Percentiles rank a stretch among this genome's conserved stretches.
Evolutionary conservation across 768 basidiomycete species (phyloP).

Genomic region (Mycena alexandri): DNA sequence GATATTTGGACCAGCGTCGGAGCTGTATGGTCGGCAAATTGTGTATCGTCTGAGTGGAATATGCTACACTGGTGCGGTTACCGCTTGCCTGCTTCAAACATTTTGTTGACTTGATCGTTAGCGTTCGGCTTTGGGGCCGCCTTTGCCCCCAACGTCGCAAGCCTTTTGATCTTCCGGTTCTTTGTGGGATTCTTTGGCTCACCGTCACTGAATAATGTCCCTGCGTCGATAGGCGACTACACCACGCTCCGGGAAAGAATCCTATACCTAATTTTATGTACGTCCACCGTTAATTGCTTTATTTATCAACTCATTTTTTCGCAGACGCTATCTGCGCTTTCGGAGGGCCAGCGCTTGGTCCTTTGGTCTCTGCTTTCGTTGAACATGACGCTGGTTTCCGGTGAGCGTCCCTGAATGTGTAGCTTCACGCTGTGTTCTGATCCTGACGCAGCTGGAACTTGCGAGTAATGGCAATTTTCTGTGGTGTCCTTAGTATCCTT

Average conservation of each 20-base stretch:
- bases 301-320: neutral
- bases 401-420: neutral
- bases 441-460: slow-evolving; percentile 30
- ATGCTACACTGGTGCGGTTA: slow-evolving; percentile 27
- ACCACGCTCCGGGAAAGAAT: slow-evolving; percentile 9
- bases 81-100: neutral
- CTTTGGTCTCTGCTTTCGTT: slow-evolving; percentile 31
- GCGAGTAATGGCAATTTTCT: slow-evolving; percentile 35
- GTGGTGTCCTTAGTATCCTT: slow-evolving; percentile 21
- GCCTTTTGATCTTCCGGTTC: slow-evolving; percentile 34
- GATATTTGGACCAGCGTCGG: slow-evolving; percentile 41
- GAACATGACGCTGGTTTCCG: slow-evolving; percentile 28
- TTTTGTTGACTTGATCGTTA: neutral
- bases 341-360: slow-evolving; percentile 31
- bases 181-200: slow-evolving; percentile 34
- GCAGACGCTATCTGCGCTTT: slow-evolving; percentile 20
- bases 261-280: slow-evolving; percentile 28
- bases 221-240: slow-evolving; percentile 34
- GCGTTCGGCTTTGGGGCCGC: slow-evolving; percentile 34
- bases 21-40: slow-evolving; percentile 40
- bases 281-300: neutral
- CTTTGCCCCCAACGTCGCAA: slow-evolving; percentile 22
- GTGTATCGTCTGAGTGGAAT: slow-evolving; percentile 23
- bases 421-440: neutral
- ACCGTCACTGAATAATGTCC: slow-evolving; percentile 30